phyloP scores from a whole-genome alignment of 192 early-diverging fungal genomes.

The Neocallimastix lanati region DNA sequence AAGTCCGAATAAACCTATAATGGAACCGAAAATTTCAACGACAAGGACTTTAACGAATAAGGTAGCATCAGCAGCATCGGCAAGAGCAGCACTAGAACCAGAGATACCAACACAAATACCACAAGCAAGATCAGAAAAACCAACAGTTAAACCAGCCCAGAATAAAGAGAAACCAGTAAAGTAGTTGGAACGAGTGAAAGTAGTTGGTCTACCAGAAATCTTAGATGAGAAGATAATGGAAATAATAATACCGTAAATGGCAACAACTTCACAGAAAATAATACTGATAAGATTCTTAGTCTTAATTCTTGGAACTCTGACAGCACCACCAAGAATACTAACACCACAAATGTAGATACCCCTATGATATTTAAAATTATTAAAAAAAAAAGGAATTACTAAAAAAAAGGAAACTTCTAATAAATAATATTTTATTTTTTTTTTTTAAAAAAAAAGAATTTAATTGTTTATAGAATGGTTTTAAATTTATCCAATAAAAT shows the following conservation, averaged over 20 bases:
- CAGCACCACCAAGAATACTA: slow-evolving; percentile 71
- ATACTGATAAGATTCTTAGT: slow-evolving; percentile 96
- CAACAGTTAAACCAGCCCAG: slow-evolving; percentile 88
- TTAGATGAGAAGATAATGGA: slow-evolving; percentile 90
- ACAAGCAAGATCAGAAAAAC: slow-evolving; percentile 80
- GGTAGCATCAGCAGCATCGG: slow-evolving; percentile 81
- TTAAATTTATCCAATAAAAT: no score
- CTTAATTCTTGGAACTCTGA: slow-evolving; percentile 75
- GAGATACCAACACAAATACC: slow-evolving; percentile 84
- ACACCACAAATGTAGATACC: slow-evolving; percentile 91
- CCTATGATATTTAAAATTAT: no score
- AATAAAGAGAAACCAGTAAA: slow-evolving; percentile 85
- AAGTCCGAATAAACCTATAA: slow-evolving; percentile 90
- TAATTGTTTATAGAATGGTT: no score
- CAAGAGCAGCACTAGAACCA: slow-evolving; percentile 82
- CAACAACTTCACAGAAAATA: slow-evolving; percentile 98
- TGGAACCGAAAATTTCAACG: slow-evolving; percentile 90
- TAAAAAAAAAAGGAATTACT: no score
- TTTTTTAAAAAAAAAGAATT: no score
- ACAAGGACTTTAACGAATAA: slow-evolving; percentile 96
- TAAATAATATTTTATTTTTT: no score
- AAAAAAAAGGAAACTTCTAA: no score
- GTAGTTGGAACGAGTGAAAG: slow-evolving; percentile 30
- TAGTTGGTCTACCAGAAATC: slow-evolving; percentile 25
- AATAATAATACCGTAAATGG: slow-evolving; percentile 97